Percentiles rank a stretch among this genome's conserved stretches.
phyloP scores from a whole-genome alignment of 345 rosid genomes.

The Eutrema heterophyllum region DNA sequence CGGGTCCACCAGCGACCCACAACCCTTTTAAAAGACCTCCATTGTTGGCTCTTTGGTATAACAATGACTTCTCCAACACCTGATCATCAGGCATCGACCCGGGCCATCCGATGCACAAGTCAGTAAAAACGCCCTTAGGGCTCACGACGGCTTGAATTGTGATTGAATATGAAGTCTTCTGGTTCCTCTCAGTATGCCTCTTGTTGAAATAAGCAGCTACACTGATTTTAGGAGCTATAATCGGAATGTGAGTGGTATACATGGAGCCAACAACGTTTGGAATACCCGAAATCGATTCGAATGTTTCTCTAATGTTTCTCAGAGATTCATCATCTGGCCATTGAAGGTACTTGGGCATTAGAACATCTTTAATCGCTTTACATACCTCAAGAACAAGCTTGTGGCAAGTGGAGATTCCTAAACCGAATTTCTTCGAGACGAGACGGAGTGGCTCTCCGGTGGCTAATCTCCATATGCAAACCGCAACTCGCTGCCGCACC shows the following conservation, averaged over 20 bases:
- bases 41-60: conserved; percentile 64
- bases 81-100: conserved; percentile 84
- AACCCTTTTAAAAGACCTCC: conserved; percentile 51
- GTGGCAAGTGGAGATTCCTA: conserved; percentile 81
- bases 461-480: conserved; percentile 85
- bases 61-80: conserved; percentile 69
- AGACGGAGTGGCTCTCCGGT: conserved; percentile 73
- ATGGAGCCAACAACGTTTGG: conserved; percentile 72
- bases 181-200: conserved; percentile 72
- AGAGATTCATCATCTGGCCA: conserved; percentile 70
- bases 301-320: conserved; percentile 38
- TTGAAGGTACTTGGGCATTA: conserved; percentile 73
- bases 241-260: conserved; percentile 82
- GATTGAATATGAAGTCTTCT: conserved; percentile 67
- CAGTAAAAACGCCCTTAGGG: conserved; percentile 65
- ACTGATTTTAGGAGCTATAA: conserved; percentile 73
- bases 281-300: conserved; percentile 52
- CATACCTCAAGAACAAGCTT: conserved; percentile 78
- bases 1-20: conserved; percentile 70
- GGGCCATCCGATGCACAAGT: conserved; percentile 89
- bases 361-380: conserved; percentile 58
- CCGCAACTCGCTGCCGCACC: conserved; percentile 88
- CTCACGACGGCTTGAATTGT: conserved; percentile 74
- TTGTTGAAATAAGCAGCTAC: conserved; percentile 76
- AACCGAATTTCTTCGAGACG: conserved; percentile 69